Conservation (phyloP, 169 alveolate genomes). For the Plasmodium cynomolgi region DNA sequence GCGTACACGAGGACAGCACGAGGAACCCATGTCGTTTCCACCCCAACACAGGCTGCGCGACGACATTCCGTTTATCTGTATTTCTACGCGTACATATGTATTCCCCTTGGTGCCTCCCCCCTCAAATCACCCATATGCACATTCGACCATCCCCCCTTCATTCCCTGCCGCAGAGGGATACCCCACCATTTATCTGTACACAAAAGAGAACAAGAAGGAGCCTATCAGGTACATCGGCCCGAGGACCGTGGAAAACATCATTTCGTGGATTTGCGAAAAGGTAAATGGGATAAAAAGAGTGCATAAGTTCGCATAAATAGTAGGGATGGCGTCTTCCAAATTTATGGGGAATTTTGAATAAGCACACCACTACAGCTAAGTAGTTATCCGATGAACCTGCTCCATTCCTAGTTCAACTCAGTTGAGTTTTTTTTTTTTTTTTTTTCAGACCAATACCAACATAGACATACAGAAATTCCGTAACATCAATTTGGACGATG, state of each 20-base stretch:
- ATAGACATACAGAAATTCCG: slow-evolving; percentile 47
- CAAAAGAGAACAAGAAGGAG: slow-evolving; percentile 13
- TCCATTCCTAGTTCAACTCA: neutral
- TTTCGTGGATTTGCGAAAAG: slow-evolving; percentile 55
- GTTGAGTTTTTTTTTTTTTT: neutral
- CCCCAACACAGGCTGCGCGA: neutral
- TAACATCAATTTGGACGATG: slow-evolving; percentile 59
- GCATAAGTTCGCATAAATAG: neutral
- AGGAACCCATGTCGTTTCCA: neutral
- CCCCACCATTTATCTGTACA: slow-evolving; percentile 78
- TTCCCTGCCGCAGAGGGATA: slow-evolving; percentile 60
- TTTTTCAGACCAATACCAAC: slow-evolving; percentile 61
- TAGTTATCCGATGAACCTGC: neutral
- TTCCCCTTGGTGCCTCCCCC: neutral
- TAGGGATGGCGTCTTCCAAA: neutral
- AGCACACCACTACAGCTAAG: neutral
- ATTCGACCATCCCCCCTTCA: neutral
- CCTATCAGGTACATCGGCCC: slow-evolving; percentile 43
- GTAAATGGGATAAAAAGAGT: slow-evolving; percentile 12
- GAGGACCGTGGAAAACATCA: slow-evolving; percentile 35
- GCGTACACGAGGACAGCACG: neutral
- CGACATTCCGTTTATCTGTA: neutral
- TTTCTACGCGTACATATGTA: neutral
- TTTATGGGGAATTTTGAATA: neutral
- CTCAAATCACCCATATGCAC: neutral